Base-by-base conservation (phyloP, 106 monocot species). In the Chionographis japonica region DNA sequence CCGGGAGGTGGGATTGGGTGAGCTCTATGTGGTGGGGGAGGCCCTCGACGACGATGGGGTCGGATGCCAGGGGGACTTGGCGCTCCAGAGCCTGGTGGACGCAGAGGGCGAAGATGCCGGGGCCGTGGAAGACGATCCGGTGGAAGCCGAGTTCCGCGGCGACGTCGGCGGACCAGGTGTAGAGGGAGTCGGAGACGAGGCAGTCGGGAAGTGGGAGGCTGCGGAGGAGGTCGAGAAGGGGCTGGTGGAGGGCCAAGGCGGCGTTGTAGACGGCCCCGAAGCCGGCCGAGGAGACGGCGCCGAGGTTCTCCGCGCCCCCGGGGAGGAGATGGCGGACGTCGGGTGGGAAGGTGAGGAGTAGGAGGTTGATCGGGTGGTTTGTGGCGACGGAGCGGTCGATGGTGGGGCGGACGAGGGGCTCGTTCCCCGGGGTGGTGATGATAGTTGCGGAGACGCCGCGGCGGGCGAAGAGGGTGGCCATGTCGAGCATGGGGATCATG, bases 401-500 rank as follows among this genome's bases (percentile, higher is more conserved):
- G 56, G 64, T 53, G 7, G 63, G 63, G 46, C 62, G 69, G 69
- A 60, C 76, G 63, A 63, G 36, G 49, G 56, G 37, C 4, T 54
- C 79, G 68, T 73, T 79, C 55, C 43, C 74, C 0, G 58, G 61
- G 37, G 79, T 74, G 56, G 74, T 69, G 74, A 74, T 27, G 16
- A 79, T 8, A 51, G 68, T 64, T 55, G 17, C 15, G 57, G 18
- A 12, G 58, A 65, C 68, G 8, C 57, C 62, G 19, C 58, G 79
- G 35, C 6, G 20, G 63, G 74, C 62, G 27, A 79, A 40, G 40
- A 68, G 68, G 13, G 54, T 62, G 57, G 74, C 79, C 39, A 79
- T 74, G 58, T 68, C 68, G 54, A 74, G n/a, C 51, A 74, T 62
- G 61, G 79, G 79, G 27, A 73, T 69, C 63, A 79, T 79, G 74